Percentiles rank a stretch among this genome's conserved stretches.
Conservation (phyloP, 176 grass and related monocot species). For the Carex cristatella region DNA sequence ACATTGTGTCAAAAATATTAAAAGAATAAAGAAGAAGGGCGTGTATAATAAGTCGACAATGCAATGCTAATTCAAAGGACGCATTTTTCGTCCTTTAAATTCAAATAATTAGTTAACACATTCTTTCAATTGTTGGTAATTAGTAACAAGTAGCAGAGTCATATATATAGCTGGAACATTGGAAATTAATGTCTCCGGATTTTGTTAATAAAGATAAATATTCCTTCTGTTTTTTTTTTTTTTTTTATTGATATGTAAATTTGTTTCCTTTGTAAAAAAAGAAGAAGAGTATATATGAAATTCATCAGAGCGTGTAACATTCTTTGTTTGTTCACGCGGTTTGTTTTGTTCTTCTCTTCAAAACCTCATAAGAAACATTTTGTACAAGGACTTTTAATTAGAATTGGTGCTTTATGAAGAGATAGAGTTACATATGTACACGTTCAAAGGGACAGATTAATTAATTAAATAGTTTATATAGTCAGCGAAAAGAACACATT, state of each 20-base stretch:
- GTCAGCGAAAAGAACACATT: not conserved
- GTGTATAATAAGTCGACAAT: not conserved
- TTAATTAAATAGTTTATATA: not conserved
- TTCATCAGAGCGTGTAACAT: not conserved
- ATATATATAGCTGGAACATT: not conserved
- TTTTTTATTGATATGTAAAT: not conserved
- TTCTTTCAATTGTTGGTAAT: constrained; percentile 21
- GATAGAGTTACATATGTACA: too few relatives aligned
- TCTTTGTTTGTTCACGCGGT: not conserved
- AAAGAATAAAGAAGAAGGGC: not conserved
- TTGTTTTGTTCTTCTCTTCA: not conserved
- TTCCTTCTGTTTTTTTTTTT: not conserved
- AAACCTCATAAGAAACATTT: not conserved
- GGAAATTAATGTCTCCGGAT: not conserved
- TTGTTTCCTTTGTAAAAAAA: not conserved
- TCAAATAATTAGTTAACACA: not conserved
- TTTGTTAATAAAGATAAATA: not conserved
- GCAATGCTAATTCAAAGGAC: not conserved
- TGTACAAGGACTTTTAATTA: not conserved
- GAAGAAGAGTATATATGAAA: too few relatives aligned
- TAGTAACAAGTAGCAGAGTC: not conserved
- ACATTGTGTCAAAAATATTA: constrained; percentile 21
- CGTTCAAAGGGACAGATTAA: not conserved
- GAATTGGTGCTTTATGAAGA: not conserved
- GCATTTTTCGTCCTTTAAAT: not conserved